Evolutionary conservation across 2,329 filamentous ascomycete species (phyloP).

Genomic region (Ramichloridium luteum): DNA sequence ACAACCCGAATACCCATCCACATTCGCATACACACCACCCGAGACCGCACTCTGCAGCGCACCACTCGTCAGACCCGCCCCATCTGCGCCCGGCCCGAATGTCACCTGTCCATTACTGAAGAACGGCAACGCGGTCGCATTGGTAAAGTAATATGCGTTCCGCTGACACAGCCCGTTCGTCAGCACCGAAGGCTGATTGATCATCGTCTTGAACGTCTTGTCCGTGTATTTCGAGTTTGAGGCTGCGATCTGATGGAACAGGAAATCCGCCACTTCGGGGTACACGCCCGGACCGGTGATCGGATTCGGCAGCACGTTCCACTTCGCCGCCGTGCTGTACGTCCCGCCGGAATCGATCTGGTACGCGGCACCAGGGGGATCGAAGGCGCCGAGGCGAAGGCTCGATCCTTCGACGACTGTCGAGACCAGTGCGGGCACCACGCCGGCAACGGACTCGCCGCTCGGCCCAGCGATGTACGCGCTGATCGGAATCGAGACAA

Average conservation of each 20-base stretch:
- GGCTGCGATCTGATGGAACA: slow-evolving; percentile 7
- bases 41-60: slow-evolving; percentile 12
- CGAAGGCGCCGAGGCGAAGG: slow-evolving; percentile 13
- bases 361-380: slow-evolving; percentile 10
- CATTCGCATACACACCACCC: slow-evolving; percentile 10
- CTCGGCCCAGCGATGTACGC: slow-evolving; percentile 12
- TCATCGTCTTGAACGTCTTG: slow-evolving; percentile 48
- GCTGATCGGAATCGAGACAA: slow-evolving; percentile 7
- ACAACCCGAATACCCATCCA: slow-evolving; percentile 14
- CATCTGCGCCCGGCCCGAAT: slow-evolving; percentile 13
- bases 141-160: slow-evolving; percentile 17
- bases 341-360: slow-evolving; percentile 7
- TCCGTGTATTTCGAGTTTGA: slow-evolving; percentile 80
- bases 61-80: slow-evolving; percentile 6
- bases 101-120: slow-evolving; percentile 15
- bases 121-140: slow-evolving; percentile 12
- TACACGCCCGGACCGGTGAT: slow-evolving; percentile 16
- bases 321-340: slow-evolving; percentile 9
- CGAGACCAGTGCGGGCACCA: slow-evolving; percentile 13
- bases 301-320: slow-evolving; percentile 14
- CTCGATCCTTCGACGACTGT: slow-evolving; percentile 11
- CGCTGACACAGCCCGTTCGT: slow-evolving; percentile 13
- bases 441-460: slow-evolving; percentile 12
- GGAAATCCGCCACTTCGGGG: slow-evolving; percentile 12
- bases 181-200: slow-evolving; percentile 13